Percentiles rank a stretch among this genome's conserved stretches.
These are phyloP conservation scores for Durusdinium trenchii DNA, from an alignment of 73 alveolate genomes.

Conservation along the genomic window DNA sequence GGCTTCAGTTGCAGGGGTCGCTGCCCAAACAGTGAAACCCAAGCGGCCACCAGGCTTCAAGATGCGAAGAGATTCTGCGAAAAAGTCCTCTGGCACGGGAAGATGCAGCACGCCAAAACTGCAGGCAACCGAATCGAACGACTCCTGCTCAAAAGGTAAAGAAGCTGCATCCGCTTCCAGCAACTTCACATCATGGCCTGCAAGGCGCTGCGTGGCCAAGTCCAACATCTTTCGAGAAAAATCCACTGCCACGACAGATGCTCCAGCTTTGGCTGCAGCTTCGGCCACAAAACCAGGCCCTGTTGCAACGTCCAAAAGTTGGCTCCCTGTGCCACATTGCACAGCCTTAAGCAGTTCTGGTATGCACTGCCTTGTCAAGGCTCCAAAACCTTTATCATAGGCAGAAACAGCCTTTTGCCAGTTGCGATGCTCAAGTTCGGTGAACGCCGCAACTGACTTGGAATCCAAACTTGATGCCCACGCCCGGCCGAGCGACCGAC, in stretches of 20 bases:
- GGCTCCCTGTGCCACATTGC: not conserved
- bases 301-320: constrained; percentile 69
- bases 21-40: constrained; percentile 89
- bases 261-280: constrained; percentile 52
- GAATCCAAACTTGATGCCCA: constrained; percentile 28
- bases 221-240: constrained; percentile 66
- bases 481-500: not conserved
- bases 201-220: constrained; percentile 27
- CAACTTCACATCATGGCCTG: not conserved
- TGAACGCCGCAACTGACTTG: constrained; percentile 31
- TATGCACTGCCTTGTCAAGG: constrained; percentile 82
- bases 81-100: constrained; percentile 87
- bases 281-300: constrained; percentile 91
- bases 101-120: constrained; percentile 77
- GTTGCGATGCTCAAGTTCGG: constrained; percentile 52
- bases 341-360: constrained; percentile 38
- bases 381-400: constrained; percentile 62
- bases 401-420: constrained; percentile 68
- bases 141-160: constrained; percentile 51
- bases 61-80: constrained; percentile 42
- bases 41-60: constrained; percentile 79
- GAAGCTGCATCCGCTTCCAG: constrained; percentile 82
- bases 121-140: constrained; percentile 80
- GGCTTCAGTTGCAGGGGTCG: constrained; percentile 77
- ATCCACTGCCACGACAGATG: constrained; percentile 49